Base-by-base conservation (phyloP, 176 grass and related monocot species). In the Ampelocalamus luodianensis region DNA sequence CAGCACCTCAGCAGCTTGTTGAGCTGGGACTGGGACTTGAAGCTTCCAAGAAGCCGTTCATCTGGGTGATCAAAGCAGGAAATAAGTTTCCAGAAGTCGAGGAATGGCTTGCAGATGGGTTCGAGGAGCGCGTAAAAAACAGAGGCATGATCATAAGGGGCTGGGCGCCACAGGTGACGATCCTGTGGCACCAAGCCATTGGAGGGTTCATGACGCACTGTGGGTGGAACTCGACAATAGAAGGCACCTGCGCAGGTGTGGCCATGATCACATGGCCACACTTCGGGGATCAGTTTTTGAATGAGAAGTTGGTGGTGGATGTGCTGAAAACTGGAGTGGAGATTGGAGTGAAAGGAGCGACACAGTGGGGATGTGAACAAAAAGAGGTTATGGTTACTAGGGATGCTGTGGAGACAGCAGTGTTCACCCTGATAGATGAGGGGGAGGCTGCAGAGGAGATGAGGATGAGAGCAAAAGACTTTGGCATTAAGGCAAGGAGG, bases 221-320 rank as follows among this genome's bases (percentile, higher is more conserved):
- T 39, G 93, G 93, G 23, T 95, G 93, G 93, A 95, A 92, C 74
- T 95, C 88, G n/a, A 84, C 79, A 48, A 62, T 90, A 79, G 90
- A 95, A 64, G 84, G 85, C 27, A 87, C 92, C 39, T 92, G 88
- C 14, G 81, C 79, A 0, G 86, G 93, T 13, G 58, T 89, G 71
- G 86, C 93, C 37, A 87, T 95, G 93, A 89, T 90, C 58, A 95
- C 90, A 71, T 92, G 93, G 90, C 88, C 83, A 15, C 85, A 87
- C 23, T 92, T 87, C 55, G 82, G 79, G 14, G 86, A 92, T 15
- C 90, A 91, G 79, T 92, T 95, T 71, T 3, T 91, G 49, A 92
- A 92, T 1, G 90, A 95, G 65, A 95, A 68, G 15, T 36, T 95
- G 79, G 68, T 95, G 56, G 88, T 95, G 17, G 85, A 92, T 54